Conservation (phyloP, 495 filamentous ascomycete species). For the Hypoxylon cercidicola region DNA sequence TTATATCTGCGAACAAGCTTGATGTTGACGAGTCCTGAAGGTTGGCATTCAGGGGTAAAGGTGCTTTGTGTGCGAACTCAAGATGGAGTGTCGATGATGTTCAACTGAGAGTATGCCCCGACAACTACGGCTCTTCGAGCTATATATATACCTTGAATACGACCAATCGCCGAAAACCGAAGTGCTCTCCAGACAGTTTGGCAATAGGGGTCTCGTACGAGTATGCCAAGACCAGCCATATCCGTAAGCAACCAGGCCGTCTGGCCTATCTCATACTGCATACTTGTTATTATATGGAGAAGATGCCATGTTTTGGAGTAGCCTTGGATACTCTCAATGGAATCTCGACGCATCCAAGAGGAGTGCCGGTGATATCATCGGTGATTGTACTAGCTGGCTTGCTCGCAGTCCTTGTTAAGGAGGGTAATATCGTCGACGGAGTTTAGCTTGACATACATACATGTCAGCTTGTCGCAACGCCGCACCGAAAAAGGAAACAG, state of each 20-base stretch:
- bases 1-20: neutral
- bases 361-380: neutral
- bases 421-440: constrained; percentile 10
- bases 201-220: neutral
- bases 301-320: no score
- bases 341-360: constrained; percentile 8
- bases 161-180: neutral
- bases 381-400: constrained; percentile 3
- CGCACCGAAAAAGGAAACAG: neutral
- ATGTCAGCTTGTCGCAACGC: neutral
- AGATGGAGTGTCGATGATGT: neutral
- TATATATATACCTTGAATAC: constrained; percentile 9
- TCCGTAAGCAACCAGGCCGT: neutral
- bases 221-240: neutral
- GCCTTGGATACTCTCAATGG: neutral
- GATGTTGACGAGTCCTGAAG: neutral
- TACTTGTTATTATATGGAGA: no score
- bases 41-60: no score
- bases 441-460: constrained; percentile 22
- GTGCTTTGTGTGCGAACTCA: neutral
- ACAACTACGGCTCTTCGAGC: neutral
- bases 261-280: no score
- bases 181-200: neutral
- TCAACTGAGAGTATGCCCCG: neutral
- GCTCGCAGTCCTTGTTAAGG: neutral